Base-by-base conservation (phyloP, 108 stramenopile species). In the Nannochloropsis gaditana region DNA sequence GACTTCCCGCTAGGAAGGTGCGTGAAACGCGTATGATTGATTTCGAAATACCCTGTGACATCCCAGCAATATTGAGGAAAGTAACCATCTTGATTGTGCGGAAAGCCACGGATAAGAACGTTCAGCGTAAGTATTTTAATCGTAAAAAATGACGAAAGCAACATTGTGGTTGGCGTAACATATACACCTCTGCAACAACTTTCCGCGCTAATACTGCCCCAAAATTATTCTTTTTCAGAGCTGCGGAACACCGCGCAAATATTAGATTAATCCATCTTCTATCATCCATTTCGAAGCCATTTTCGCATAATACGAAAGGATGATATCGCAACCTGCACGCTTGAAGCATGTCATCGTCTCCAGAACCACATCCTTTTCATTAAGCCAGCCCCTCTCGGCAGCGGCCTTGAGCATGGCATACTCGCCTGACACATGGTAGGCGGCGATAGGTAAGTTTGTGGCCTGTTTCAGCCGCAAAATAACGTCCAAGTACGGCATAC, bases 341-440 rank as follows among this genome's bases (percentile, higher is more conserved):
- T 96, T 96, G 91, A 99, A 97, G 92, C 97, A 97, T 44, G 95
- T 94, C 90, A 98, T 86, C 41, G 89, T 47, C 89, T 99, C 99
- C 90, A 98, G 86, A 79, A 97, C 97, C 41, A 94, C 95, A 82
- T 91, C 93, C 92, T 94, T 95, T 89, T 97, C 96, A 79, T 98
- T 92, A 44, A 98, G 91, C 96, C 97, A 97, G 80, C 97, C 97
- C 90, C 88, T 93, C 86, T 98, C 96, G 44, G 93, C 96, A 9
- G 97, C 99, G 45, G 97, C 97, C 93, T 98, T 97, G 85, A 98
- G 92, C 99, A 99, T 99, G 86, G 97, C 95, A 91, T 99, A 99
- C 90, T 99, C 99, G 81, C 99, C 99, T 47, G 95, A 96, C 44
- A 99, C 99, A 87, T 98, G 97, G 93, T 99, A 99, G 19, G 97